Evolutionary conservation across 768 basidiomycete species (phyloP), one percentile per base, ranked within the genome.

Genomic region (Hemileccinum rubropunctum): DNA sequence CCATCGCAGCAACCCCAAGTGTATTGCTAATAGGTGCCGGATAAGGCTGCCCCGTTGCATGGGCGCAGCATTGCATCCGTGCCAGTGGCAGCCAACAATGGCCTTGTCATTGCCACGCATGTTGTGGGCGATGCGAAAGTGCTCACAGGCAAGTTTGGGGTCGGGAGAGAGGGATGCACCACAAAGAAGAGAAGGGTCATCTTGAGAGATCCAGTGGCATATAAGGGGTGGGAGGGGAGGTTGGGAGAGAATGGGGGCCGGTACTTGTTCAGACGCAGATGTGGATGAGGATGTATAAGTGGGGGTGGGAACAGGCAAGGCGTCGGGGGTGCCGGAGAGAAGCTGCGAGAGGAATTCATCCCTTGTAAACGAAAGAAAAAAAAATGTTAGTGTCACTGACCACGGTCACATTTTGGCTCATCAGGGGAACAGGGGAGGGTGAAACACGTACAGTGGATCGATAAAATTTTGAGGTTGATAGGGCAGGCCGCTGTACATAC

Each of bases 1-100:
- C 60, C 60, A 61, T 1, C 58, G 49, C 28, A 61, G 27, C 14
- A 61, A 13, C 9, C 35, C 37, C 27, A 61, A 17, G 20, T 61
- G 60, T 4, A 61, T 61, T 0, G 61, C 27, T 26, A 60, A 21
- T 3, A 61, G 2, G 40, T 61, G 60, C 4, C 60, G 28, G 14
- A 60, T 49, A 9, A 61, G 12, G 10, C 61, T 61, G 0, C 60
- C 61, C 7, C 58, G 54, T n/a, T 61, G 57, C 60, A 61, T 61
- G 1, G 51, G 60, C 1, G 50, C 44, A 6, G 58, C 57, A 2
- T 20, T 26, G 20, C 60, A 61, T 8, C 7, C 42, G 2, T 49
- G 8, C 60, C 60, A 61, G 1, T 17, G 30, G 13, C 60, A 61
- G 4, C 13, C 3, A 6, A 45, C 45, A 6, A 39, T 45, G 15